Evolutionary conservation across 2,329 filamentous ascomycete genomes (phyloP).

Genomic region (Microcyclosporella mali): DNA sequence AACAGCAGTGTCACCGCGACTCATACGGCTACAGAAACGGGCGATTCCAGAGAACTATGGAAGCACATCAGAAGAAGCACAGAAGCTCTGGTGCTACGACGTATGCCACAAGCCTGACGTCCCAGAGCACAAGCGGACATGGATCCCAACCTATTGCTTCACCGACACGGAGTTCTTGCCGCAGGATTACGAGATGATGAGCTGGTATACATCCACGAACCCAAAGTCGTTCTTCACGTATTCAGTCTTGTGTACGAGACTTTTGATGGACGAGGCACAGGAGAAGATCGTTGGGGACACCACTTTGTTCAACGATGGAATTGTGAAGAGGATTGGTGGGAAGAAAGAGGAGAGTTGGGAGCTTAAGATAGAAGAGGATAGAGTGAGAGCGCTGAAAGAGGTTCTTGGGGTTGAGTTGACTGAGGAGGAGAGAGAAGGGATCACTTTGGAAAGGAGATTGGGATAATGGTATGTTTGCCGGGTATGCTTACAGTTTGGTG

Average conservation of each 20-base stretch:
- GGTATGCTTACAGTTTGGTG: too few relatives aligned
- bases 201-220: slow-evolving; percentile 49
- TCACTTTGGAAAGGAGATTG: slow-evolving; percentile 9
- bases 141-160: slow-evolving; percentile 60
- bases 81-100: slow-evolving; percentile 42
- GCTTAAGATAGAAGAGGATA: slow-evolving; percentile 39
- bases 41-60: slow-evolving; percentile 20
- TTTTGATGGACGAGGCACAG: slow-evolving; percentile 42
- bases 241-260: slow-evolving; percentile 49
- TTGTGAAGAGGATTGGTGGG: slow-evolving; percentile 42
- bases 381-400: slow-evolving; percentile 39
- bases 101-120: slow-evolving; percentile 23
- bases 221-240: slow-evolving; percentile 50
- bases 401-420: slow-evolving; percentile 38
- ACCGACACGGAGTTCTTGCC: slow-evolving; percentile 58
- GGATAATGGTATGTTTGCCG: too few relatives aligned
- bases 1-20: slow-evolving; percentile 12
- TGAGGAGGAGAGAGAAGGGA: slow-evolving; percentile 11
- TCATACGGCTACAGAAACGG: slow-evolving; percentile 22
- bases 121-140: slow-evolving; percentile 37
- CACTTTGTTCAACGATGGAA: slow-evolving; percentile 38
- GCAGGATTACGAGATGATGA: slow-evolving; percentile 57
- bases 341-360: slow-evolving; percentile 36
- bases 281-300: slow-evolving; percentile 34
- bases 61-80: slow-evolving; percentile 21